Percentiles rank a stretch among this genome's conserved stretches.
phyloP scores from a whole-genome alignment of 345 rosid genomes.

The Citrus sinensis region DVS_A1.0 CM039165.1:31187501-31188000 shows the following conservation, averaged over 20 bases:
- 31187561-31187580: constrained; percentile 27
- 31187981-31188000: constrained; percentile 6
- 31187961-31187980: constrained; percentile 77
- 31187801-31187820: constrained; percentile 69
- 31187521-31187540: constrained; percentile 49
- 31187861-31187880: constrained; percentile 63
- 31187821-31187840: constrained; percentile 74
- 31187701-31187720: constrained; percentile 10
- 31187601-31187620: constrained; percentile 37
- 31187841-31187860: constrained; percentile 59
- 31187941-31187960: constrained; percentile 49
- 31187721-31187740: constrained; percentile 36
- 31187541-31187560: constrained; percentile 47
- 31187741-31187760: constrained; percentile 50
- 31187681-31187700: constrained; percentile 19
- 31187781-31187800: constrained; percentile 75
- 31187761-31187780: constrained; percentile 69
- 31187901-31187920: constrained; percentile 73
- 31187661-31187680: constrained; percentile 41
- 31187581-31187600: constrained; percentile 23
- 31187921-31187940: constrained; percentile 76
- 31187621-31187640: constrained; percentile 35
- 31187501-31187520: constrained; percentile 70
- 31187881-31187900: constrained; percentile 72
- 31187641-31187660: constrained; percentile 42